Evolutionary conservation across 805 yeast genomes (phyloP).

Genomic region (Metahyphopichia silvanorum): DNA sequence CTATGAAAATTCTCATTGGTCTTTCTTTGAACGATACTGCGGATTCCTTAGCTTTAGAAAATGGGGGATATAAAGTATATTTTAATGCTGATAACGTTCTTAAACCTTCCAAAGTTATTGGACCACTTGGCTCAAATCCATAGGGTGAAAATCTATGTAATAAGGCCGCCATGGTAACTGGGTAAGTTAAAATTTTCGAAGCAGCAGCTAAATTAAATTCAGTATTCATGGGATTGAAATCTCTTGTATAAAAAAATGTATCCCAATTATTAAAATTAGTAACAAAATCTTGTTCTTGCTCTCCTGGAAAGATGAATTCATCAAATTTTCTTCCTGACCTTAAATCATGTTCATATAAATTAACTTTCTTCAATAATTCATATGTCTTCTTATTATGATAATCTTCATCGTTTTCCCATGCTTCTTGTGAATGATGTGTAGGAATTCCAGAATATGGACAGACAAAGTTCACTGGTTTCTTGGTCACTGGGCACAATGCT

Average conservation of each 20-base stretch:
- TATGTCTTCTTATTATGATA: slow-evolving; percentile 68
- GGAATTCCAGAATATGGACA: slow-evolving; percentile 97
- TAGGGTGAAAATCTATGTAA: slow-evolving; percentile 87
- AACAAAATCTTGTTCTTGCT: slow-evolving; percentile 68
- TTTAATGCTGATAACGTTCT: slow-evolving; percentile 90
- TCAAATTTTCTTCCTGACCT: slow-evolving; percentile 93
- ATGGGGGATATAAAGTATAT: slow-evolving; percentile 78
- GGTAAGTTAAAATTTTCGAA: slow-evolving; percentile 91
- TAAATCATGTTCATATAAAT: slow-evolving; percentile 90
- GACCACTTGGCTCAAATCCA: slow-evolving; percentile 75
- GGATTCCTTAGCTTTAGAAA: slow-evolving; percentile 40
- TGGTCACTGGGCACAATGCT: slow-evolving; percentile 89
- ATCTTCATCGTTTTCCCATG: slow-evolving; percentile 77
- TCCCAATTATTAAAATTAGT: slow-evolving; percentile 89
- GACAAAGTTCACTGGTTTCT: slow-evolving; percentile 72
- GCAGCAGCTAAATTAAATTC: slow-evolving; percentile 95
- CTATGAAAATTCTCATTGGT: slow-evolving; percentile 82
- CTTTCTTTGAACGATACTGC: slow-evolving; percentile 69
- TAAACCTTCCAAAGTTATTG: slow-evolving; percentile 86
- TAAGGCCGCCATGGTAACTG: slow-evolving; percentile 81
- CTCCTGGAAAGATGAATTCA: slow-evolving; percentile 89
- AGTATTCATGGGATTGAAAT: slow-evolving; percentile 93
- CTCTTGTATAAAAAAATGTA: slow-evolving; percentile 86
- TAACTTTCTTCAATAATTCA: slow-evolving; percentile 78
- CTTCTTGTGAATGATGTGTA: slow-evolving; percentile 86